Base-by-base conservation (phyloP, 805 yeast species). In the Barnettozyma siamensis region DNA sequence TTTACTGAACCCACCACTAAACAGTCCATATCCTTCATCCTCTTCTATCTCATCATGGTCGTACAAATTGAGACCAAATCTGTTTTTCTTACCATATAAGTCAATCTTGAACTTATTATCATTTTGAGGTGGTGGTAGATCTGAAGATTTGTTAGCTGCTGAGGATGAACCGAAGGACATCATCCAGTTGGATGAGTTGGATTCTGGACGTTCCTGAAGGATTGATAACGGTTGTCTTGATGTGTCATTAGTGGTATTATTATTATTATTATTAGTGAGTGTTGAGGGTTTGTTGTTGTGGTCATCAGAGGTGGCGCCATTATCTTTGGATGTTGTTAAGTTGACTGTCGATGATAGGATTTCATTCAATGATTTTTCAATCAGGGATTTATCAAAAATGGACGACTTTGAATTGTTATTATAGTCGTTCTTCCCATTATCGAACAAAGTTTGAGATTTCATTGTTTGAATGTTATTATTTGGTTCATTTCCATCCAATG, bases 81-180 rank as follows among this genome's bases (percentile, higher is more conserved):
- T 50, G 33, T 57, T 55, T 43, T 51, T 53, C 37, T 51, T 50
- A 6, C 53, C 59, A 36, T 55, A 57, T 17, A 57, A 38, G 20
- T 57, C 58, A 38, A 57, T 55, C 45, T 50, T 57, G 42, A 47
- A 55, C 35, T 46, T 48, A 21, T 33, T 33, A 21, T 17, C 5
- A 13, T 7, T 34, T 26, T 9, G n/a, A 26, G 13, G 5, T 11
- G 13, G n/a, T 11, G 8, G n/a, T 26, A 13, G 8, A 5, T 9
- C 11, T 26, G 16, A 2, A 15, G 24, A 3, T 15, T 8, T n/a
- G 34, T 31, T 18, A 18, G 7, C n/a, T 7, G 20, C 6, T 19
- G 27, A 16, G 8, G 41, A 31, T 4, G 26, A 9, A 10, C 28
- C 33, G 38, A 42, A 44, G 3, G 40, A 30, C 33, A 44, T 40